These are phyloP conservation scores for Candida mattraensis DNA, from an alignment of 805 yeast genomes.

Conservation along the genomic window DNA sequence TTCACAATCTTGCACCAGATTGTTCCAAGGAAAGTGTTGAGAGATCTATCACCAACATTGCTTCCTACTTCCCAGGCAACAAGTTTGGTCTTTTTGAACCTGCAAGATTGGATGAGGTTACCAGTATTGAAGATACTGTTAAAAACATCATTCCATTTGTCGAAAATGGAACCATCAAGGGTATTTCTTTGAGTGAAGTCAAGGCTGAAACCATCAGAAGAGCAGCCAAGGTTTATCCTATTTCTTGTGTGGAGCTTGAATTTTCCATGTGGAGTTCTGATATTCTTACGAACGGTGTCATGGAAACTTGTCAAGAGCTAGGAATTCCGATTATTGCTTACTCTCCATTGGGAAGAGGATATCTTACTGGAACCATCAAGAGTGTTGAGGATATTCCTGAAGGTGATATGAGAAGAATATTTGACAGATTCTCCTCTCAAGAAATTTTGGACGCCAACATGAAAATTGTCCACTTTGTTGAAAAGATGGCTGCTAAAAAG, in stretches of 20 bases:
- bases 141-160: slow-evolving; percentile 56
- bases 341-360: slow-evolving; percentile 82
- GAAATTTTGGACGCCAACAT: slow-evolving; percentile 52
- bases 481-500: slow-evolving; percentile 47
- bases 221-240: slow-evolving; percentile 56
- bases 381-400: slow-evolving; percentile 47
- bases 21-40: slow-evolving; percentile 48
- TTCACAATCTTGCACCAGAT: slow-evolving; percentile 39
- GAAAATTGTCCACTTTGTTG: slow-evolving; percentile 47
- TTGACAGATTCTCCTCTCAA: slow-evolving; percentile 63
- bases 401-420: slow-evolving; percentile 50
- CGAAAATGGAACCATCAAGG: slow-evolving; percentile 64
- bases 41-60: slow-evolving; percentile 47
- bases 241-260: slow-evolving; percentile 76
- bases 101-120: slow-evolving; percentile 63
- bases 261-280: slow-evolving; percentile 67
- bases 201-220: slow-evolving; percentile 57
- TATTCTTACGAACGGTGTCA: slow-evolving; percentile 60
- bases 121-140: slow-evolving; percentile 60
- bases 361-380: slow-evolving; percentile 62
- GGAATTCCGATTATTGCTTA: slow-evolving; percentile 73
- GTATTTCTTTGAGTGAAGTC: slow-evolving; percentile 75
- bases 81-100: slow-evolving; percentile 51
- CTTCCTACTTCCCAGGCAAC: slow-evolving; percentile 28
- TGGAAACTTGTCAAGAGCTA: slow-evolving; percentile 54